These are phyloP conservation scores for Begonia masoniana DNA, from an alignment of 306 rosid genomes.

Conservation along the genomic window DNA sequence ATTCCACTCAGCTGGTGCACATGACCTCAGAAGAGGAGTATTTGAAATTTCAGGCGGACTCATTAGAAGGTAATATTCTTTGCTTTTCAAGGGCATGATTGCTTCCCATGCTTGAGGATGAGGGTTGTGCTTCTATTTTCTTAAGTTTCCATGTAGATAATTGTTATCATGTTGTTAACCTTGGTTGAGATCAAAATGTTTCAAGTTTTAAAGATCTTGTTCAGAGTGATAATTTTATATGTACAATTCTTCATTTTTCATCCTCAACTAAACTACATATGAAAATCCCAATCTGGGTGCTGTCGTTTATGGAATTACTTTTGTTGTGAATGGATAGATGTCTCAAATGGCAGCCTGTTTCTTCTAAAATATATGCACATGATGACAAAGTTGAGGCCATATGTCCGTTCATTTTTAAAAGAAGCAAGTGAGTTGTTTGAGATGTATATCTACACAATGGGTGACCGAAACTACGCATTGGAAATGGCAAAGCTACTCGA, in stretches of 20 bases:
- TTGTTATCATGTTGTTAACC: too few relatives aligned
- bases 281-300: constrained; percentile 9
- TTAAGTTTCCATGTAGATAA: too few relatives aligned
- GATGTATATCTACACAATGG: constrained; percentile 88
- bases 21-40: constrained; percentile 50
- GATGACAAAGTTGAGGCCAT: constrained; percentile 94
- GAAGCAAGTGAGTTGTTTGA: constrained; percentile 72
- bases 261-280: too few relatives aligned
- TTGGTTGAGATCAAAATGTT: too few relatives aligned
- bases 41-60: constrained; percentile 42
- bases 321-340: constrained; percentile 27
- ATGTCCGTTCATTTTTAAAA: constrained; percentile 56
- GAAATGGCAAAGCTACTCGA: constrained; percentile 92
- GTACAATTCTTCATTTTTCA: too few relatives aligned
- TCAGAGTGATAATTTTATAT: too few relatives aligned
- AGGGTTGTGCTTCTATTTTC: too few relatives aligned
- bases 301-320: not conserved
- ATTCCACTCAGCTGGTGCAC: constrained; percentile 47
- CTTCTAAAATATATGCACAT: constrained; percentile 47
- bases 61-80: constrained; percentile 37
- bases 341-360: constrained; percentile 61
- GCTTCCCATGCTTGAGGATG: too few relatives aligned
- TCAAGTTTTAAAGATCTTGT: too few relatives aligned
- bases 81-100: constrained; percentile 5
- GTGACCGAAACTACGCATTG: constrained; percentile 75